These are phyloP conservation scores for Endothia cerciana DNA, from an alignment of 2,329 filamentous ascomycete species.

Conservation along the genomic window DNA sequence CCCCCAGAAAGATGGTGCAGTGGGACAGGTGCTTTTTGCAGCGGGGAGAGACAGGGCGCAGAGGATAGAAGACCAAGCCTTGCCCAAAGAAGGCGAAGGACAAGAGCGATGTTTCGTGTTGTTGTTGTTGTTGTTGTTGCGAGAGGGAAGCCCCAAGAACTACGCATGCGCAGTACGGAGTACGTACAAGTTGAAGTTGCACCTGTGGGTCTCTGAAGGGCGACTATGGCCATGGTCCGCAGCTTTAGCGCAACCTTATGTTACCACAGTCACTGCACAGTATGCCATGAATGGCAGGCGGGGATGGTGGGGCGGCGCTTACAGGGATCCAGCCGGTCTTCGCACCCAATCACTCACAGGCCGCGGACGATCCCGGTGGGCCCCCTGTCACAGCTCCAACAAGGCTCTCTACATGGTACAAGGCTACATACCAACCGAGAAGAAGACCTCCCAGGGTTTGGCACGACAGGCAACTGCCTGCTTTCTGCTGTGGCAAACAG, in stretches of 20 bases:
- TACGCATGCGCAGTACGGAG: neutral
- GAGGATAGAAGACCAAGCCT: neutral
- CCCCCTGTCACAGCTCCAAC: neutral
- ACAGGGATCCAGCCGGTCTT: slow-evolving; percentile 9
- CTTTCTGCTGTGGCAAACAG: neutral
- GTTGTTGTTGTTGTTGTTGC: neutral
- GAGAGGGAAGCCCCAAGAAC: neutral
- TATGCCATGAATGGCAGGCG: neutral
- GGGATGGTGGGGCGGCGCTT: slow-evolving; percentile 20
- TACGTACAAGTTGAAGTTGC: slow-evolving; percentile 4
- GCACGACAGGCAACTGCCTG: too few relatives aligned
- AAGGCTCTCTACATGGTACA: neutral
- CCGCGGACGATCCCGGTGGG: neutral
- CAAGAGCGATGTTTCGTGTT: neutral
- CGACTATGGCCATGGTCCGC: neutral
- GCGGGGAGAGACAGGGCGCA: neutral
- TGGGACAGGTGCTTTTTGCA: neutral
- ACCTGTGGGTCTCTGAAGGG: neutral
- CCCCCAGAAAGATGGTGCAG: neutral
- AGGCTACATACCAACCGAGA: neutral
- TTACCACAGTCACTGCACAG: neutral
- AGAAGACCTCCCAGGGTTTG: too few relatives aligned
- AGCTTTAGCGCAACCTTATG: slow-evolving; percentile 8
- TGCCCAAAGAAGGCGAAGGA: neutral
- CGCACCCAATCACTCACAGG: slow-evolving; percentile 15